A percentile compares a stretch with the other conserved stretches of the same genome.
Conservation (phyloP, 768 basidiomycete species). For the Leucosporidium yakuticum region DNA sequence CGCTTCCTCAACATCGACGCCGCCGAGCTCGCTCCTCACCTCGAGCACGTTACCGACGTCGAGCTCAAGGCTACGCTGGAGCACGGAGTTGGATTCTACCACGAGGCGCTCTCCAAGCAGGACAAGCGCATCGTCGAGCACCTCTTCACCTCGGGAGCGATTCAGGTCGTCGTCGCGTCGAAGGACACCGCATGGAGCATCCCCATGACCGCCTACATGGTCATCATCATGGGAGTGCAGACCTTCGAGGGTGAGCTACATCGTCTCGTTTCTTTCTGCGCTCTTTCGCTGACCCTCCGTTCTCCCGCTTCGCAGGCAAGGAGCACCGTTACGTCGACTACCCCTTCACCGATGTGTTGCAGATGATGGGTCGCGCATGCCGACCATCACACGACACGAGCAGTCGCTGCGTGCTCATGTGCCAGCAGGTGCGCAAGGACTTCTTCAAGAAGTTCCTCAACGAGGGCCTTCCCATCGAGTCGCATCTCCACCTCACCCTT, state of each 20-base stretch:
- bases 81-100: conserved; percentile 90
- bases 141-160: conserved; percentile 86
- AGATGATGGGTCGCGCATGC: conserved; percentile 99
- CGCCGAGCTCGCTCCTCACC: conserved; percentile 74
- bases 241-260: conserved; percentile 57
- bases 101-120: conserved; percentile 83
- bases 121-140: conserved; percentile 91
- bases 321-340: conserved; percentile 98
- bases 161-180: conserved; percentile 88
- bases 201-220: conserved; percentile 91
- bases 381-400: conserved; percentile 79
- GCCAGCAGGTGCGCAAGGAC: conserved; percentile 74
- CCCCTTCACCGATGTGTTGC: conserved; percentile 94
- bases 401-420: conserved; percentile 93
- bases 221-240: conserved; percentile 99
- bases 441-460: conserved; percentile 98
- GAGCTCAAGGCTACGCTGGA: conserved; percentile 71
- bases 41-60: conserved; percentile 74
- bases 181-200: conserved; percentile 98
- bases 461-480: conserved; percentile 96
- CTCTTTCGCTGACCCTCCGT: background rate
- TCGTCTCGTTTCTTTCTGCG: background rate
- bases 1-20: conserved; percentile 84
- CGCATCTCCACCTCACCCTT: conserved; percentile 78
- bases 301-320: conserved; percentile 52